Evolutionary conservation across 2,329 filamentous ascomycete genomes (phyloP), one percentile per base, ranked within the genome.

Genomic region (Aspergillus sp.): DNA sequence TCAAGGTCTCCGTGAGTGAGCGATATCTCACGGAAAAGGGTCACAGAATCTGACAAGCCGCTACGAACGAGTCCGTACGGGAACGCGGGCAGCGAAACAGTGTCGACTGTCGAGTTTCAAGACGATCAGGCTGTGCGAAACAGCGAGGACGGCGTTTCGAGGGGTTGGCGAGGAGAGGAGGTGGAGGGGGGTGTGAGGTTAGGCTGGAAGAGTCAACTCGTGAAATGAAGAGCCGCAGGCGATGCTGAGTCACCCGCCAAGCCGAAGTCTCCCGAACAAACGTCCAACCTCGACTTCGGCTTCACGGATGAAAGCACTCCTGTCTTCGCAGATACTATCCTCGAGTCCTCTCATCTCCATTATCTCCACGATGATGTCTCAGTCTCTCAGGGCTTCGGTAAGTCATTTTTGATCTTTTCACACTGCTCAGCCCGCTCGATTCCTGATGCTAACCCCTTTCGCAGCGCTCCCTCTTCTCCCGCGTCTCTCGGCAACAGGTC

Each of bases 351-450:
- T 69, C 68, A 66, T 65, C 64, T 54, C 65, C 63, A 63, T 64
- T 58, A 54, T 63, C 69, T 67, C 69, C 71, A 75, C 66, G 74
- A 85, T 85, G 83, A 78, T 86, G 77, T 82, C 81, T 71, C 82
- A 85, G 75, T 82, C 83, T 73, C 77, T 86, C 76, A 82, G 83
- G 78, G 80, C 82, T 71, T 84, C 83, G 75, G 84, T 86, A 78
- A 70, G 80, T 68, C 5, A 39, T 56, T 42, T 34, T 15, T 44
- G 17, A 27, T 7, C 3, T 40, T 1, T 33, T 0, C 15, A 33
- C 27, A 17, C 22, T 33, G 22, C n/a, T 17, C 11, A 40, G 22
- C 8, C 9, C 30, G 20, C 17, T n/a, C 34, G 17, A 30, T 54
- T 11, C 33, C 33, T 19, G 51, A 39, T 39, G 42, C 51, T 54